Percentiles rank a stretch among this genome's conserved stretches.
These are phyloP conservation scores for Scedosporium apiospermum DNA, from an alignment of 2,329 filamentous ascomycete species.

Conservation along the genomic window DNA sequence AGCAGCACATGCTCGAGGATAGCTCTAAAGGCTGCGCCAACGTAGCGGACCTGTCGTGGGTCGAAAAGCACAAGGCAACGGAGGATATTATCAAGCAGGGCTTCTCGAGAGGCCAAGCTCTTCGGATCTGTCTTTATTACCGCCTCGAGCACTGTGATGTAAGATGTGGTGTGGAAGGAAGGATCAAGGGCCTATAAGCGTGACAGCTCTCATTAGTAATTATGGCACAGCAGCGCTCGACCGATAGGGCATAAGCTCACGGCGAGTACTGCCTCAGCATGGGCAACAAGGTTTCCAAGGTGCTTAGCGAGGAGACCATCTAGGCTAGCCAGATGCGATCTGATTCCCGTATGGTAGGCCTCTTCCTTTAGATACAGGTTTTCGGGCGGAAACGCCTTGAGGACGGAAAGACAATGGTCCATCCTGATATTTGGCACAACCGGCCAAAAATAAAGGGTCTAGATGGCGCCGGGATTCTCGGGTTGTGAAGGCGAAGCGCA, in stretches of 20 bases:
- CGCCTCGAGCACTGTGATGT: slow-evolving; percentile 35
- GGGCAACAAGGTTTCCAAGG: background rate
- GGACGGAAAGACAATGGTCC: background rate
- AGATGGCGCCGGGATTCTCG: too few species aligned
- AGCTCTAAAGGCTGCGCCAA: slow-evolving; percentile 29
- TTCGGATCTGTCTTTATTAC: slow-evolving; percentile 20
- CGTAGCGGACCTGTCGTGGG: slow-evolving; percentile 41
- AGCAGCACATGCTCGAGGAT: slow-evolving; percentile 31
- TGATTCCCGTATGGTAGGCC: slow-evolving; percentile 3
- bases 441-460: background rate
- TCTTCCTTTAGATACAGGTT: background rate
- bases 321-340: slow-evolving; percentile 2
- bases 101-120: slow-evolving; percentile 18
- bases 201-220: background rate
- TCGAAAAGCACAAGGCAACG: slow-evolving; percentile 40
- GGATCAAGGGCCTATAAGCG: slow-evolving; percentile 35
- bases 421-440: background rate
- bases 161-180: slow-evolving; percentile 39
- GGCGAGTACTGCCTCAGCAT: slow-evolving; percentile 4
- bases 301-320: background rate
- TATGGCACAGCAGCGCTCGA: slow-evolving; percentile 3
- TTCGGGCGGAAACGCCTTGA: slow-evolving; percentile 1
- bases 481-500: too few species aligned
- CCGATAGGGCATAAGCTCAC: slow-evolving; percentile 2
- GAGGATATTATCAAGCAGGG: slow-evolving; percentile 25